Evolutionary conservation across 768 basidiomycete genomes (phyloP), one percentile per base, ranked within the genome.

Genomic region (Dendrothele bispora): DNA sequence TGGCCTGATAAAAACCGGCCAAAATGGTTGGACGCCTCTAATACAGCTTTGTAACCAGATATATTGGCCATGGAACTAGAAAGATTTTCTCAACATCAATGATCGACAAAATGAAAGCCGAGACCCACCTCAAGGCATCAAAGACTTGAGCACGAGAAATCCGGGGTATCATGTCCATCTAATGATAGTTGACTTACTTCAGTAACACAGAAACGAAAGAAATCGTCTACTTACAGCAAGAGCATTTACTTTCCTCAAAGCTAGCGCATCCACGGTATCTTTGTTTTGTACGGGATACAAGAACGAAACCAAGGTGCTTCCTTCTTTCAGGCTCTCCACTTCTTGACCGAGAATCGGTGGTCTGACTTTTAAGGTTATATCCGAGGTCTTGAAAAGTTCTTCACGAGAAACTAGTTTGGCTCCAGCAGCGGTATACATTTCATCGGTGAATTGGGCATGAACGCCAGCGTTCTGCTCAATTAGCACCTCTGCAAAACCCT

Each of bases 21-120:
- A 58, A 94, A 94, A 60, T 88, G 80, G 63, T 91, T 92, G 21
- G 90, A 88, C 25, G 91, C 91, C 64, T 94, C 91, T 61, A 94
- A 65, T 39, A 94, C 90, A 32, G 91, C 91, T 64, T 94, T 91
- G 65, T 94, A 94, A 11, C 91, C 91, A n/a, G 90, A 80, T 34
- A 91, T 93, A 61, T 93, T 94, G n/a, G 87, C 84, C 91, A 94
- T 94, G 21, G 90, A 92, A 58, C 91, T 91, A 25, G 14, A 22
- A 2, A 28, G 10, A 39, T 15, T 15, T 3, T 20, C n/a, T 18
- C 12, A 45, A 11, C 20, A 35, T 14, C 37, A 24, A 30, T 38
- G 32, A 22, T 35, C 15, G 3, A 26, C 18, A 15, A n/a, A 10
- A 8, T 14, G 17, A n/a, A 15, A 21, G 24, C n/a, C 37, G 22